Conservation (phyloP, 169 alveolate genomes). For the Plasmodium ovale region DNA sequence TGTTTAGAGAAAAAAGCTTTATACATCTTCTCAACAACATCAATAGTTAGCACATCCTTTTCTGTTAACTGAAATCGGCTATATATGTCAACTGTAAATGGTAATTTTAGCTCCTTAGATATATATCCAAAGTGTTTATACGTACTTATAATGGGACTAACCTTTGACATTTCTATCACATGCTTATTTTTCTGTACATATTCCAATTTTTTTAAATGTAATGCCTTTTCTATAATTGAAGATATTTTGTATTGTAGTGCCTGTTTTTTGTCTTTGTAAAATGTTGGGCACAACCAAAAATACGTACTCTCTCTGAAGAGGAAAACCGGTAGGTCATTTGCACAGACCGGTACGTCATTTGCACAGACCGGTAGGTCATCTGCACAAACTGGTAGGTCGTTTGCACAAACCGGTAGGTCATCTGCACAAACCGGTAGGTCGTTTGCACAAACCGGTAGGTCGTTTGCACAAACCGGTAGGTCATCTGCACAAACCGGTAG, state of each 20-base stretch:
- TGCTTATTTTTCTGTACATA: constrained; percentile 41
- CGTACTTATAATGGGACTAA: constrained; percentile 14
- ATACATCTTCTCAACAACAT: constrained; percentile 16
- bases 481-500: no score
- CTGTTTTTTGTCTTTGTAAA: constrained; percentile 18
- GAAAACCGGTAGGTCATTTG: neutral
- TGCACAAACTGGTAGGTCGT: no score
- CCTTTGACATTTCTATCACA: constrained; percentile 39
- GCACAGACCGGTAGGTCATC: no score
- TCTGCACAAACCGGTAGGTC: no score
- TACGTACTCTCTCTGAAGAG: constrained; percentile 17
- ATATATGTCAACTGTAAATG: constrained; percentile 18
- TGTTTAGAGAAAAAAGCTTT: constrained; percentile 32
- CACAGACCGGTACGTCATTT: neutral
- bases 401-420: no score
- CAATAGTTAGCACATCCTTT: neutral
- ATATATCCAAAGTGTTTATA: constrained; percentile 58
- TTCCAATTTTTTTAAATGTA: constrained; percentile 12
- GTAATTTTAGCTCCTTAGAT: neutral
- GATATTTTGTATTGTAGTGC: constrained; percentile 17
- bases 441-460: no score
- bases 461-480: no score
- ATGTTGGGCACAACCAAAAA: constrained; percentile 51
- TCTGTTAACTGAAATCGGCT: constrained; percentile 35
- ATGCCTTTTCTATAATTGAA: neutral